Evolutionary conservation across 2,329 filamentous ascomycete species (phyloP), one percentile per base, ranked within the genome.

Genomic region (Aureobasidium sp.): DNA sequence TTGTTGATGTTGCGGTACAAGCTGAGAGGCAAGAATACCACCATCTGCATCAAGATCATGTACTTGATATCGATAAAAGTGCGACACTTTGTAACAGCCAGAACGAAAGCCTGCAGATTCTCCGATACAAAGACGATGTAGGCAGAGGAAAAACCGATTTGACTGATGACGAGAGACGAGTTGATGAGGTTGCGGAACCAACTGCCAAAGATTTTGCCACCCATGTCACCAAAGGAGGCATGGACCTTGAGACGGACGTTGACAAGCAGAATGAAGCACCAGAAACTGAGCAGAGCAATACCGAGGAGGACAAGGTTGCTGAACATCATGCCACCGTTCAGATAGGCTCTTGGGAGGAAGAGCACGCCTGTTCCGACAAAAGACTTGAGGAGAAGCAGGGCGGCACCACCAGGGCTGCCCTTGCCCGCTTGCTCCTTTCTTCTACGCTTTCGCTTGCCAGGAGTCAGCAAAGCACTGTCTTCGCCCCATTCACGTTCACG

Each of bases 61-160:
- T 81, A 88, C 55, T 88, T 87, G 67, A 97, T 89, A 66, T 88
- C 83, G 64, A 98, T 89, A 60, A 84, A 80, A 1, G 85, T 88
- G 67, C 83, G 81, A 77, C 93, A 97, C 60, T 95, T 79, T 47
- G 88, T 86, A 40, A 98, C 90, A 1, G 93, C 93, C 39, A 90
- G 78, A 49, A 97, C 88, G 64, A 98, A 95, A 1, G 94, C 93
- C 66, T 95, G 90, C 55, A 98, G 70, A 57, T 98, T 98, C 65
- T 96, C 87, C 19, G 90, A 88, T 1, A 93, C 95, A 67, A 98
- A 98, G 55, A 98, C 91, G 61, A 91, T 96, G 67, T 97, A 96
- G 14, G 91, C 90, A 1, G 89, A 86, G 14, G 95, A 88, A 66
- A 97, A 97, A 6, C 93, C 91, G 57, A 97, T 82, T 70, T 98